Base-by-base conservation (phyloP, 345 rosid species). In the Eucalyptus virginea region DNA sequence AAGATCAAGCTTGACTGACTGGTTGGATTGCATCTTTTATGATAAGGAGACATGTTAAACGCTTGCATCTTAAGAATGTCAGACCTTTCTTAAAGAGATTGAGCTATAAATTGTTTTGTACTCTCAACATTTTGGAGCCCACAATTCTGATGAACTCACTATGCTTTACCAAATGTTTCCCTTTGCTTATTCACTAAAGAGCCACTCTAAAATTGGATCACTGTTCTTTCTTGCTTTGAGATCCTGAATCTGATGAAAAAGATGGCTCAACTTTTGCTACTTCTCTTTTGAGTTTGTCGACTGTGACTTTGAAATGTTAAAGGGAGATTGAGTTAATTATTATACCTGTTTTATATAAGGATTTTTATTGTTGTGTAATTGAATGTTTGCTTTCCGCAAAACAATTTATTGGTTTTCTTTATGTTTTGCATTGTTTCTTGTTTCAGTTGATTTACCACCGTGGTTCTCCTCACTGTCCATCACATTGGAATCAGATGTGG, bases 391-490 rank as follows among this genome's bases (percentile, higher is more conserved):
- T 37, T 21, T 77, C 83, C 4, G 47, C 42, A 37, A 37, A 77
- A 77, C 83, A 77, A 19, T 77, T 77, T 77, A 86, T 60, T 62
- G 32, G 88, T 21, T 80, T 40, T 51, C 87, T 87, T 87, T 77
- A 80, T 80, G 52, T 52, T 89, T 86, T 89, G 44, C 37, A 42
- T 89, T 42, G 17, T 85, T 13, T 54, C 51, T 89, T 89, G 58
- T 91, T 92, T 44, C 96, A 98, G 99, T 98, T 90, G 99, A 97
- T 91, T 94, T 98, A 92, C 99, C 99, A 40, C 97, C 93, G 87
- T 97, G 97, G 98, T 98, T 98, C 95, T 95, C 99, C 17, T 95
- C 98, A 21, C 49, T 98, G 91, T 95, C 96, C 87, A 89, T 98
- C 52, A 93, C 92, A 67, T 89, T 97, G 94, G 94, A 94, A 88